Evolutionary conservation across 306 rosid species (phyloP).

Genomic region (Argentina anserina): DNA sequence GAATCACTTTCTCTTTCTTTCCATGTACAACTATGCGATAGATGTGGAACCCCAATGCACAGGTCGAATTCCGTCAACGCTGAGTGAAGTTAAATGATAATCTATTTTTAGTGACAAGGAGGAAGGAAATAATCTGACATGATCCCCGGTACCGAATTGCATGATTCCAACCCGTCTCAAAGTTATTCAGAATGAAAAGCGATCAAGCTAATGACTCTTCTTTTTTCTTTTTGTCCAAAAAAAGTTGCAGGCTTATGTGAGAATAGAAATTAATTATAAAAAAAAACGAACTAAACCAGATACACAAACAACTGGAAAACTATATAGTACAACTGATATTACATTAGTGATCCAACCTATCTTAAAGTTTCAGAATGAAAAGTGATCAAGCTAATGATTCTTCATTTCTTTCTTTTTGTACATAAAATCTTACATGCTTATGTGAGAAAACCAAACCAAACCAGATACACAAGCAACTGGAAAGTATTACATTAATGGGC

Average conservation of each 20-base stretch:
- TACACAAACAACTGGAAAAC: not conserved
- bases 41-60: too few relatives aligned
- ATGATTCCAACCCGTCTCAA: too few relatives aligned
- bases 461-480: not conserved
- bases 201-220: constrained; percentile 1
- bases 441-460: not conserved
- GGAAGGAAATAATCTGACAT: too few relatives aligned
- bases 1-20: too few relatives aligned
- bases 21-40: too few relatives aligned
- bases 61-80: too few relatives aligned
- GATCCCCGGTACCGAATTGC: too few relatives aligned
- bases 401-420: constrained; percentile 10
- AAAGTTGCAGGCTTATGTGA: not conserved
- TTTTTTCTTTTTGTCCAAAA: constrained; percentile 6
- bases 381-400: not conserved
- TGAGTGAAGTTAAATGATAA: too few relatives aligned
- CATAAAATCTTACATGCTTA: not conserved
- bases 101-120: too few relatives aligned
- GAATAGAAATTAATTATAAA: not conserved
- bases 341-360: not conserved
- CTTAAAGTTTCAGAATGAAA: not conserved
- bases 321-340: too few relatives aligned
- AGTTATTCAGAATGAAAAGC: not conserved
- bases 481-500: not conserved
- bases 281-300: not conserved